Evolutionary conservation across 2,329 filamentous ascomycete genomes (phyloP).

Genomic region (Chaetomiaceae sp.): DNA sequence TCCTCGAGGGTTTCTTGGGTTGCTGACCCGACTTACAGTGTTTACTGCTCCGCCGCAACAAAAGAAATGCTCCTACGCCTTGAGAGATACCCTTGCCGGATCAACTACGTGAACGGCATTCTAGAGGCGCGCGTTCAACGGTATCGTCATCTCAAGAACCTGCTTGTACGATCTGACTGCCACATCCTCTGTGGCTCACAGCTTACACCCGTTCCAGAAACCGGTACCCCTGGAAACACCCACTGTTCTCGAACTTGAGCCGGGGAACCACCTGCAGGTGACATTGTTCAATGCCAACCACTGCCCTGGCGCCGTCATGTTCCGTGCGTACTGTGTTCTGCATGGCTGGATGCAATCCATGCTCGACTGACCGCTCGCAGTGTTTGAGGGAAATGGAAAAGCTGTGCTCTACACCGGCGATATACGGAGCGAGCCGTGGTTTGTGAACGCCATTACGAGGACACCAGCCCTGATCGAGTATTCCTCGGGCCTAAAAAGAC

Average conservation of each 20-base stretch:
- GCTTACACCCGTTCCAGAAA: conserved; percentile 44
- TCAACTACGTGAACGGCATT: conserved; percentile 74
- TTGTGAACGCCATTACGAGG: conserved; percentile 65
- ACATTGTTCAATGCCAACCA: conserved; percentile 90
- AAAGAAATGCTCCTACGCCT: conserved; percentile 73
- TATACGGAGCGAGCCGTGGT: conserved; percentile 79
- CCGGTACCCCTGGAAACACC: conserved; percentile 77
- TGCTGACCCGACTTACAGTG: conserved; percentile 33
- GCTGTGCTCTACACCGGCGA: conserved; percentile 86
- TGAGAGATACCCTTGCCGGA: conserved; percentile 70
- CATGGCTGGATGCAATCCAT: not conserved
- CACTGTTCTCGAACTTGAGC: conserved; percentile 66
- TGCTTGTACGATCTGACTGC: conserved; percentile 46
- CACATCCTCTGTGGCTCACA: not conserved
- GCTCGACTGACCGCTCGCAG: conserved; percentile 26
- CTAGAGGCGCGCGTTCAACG: conserved; percentile 67
- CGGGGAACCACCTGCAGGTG: conserved; percentile 63
- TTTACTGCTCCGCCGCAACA: conserved; percentile 86
- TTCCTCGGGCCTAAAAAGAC: conserved; percentile 53
- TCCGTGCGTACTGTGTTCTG: conserved; percentile 45
- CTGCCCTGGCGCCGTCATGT: conserved; percentile 87
- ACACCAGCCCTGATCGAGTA: conserved; percentile 73
- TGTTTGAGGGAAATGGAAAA: conserved; percentile 68
- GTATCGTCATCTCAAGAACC: conserved; percentile 66
- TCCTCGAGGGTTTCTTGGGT: not conserved